Base-by-base conservation (phyloP, 2,329 filamentous ascomycete genomes). In the Davidsoniella eucalypti region DNA sequence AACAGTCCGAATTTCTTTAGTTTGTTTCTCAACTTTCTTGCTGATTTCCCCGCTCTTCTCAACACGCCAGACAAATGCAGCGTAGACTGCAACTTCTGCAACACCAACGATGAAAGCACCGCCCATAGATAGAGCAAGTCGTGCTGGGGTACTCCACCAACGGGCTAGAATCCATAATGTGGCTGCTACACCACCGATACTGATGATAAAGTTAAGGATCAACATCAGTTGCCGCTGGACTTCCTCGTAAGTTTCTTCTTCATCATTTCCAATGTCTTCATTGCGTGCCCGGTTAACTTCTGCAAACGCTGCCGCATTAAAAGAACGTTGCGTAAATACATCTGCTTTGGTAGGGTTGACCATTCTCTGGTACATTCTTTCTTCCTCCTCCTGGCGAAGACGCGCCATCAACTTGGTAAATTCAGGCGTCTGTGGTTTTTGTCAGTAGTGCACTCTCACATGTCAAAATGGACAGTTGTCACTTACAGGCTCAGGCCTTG, bases 121-220 rank as follows among this genome's bases (percentile, higher is more conserved):
- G 5, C 73, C 75, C 67, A 92, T 71, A 29, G 82, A 82, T 46
- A 88, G 63, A 38, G 83, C 81, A 54, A 92, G 60, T 23, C 85
- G 69, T 41, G 78, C 72, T 0, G 84, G 78, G 1, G 81, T 74
- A 55, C 73, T 80, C 84, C 84, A 90, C 72, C 83, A 84, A 47
- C 79, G 71, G 1, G 82, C 82, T 14, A 75, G 73, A n/a, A 87
- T 71, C 85, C 84, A 92, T 33, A 92, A 73, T 6, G 83, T 84
- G 2, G 74, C 78, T 2, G 79, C 82, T 47, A 83, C 84, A 42
- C 88, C 85, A 2, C 90, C 68, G 49, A 95, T 84, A 47, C 86
- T 94, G 49, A 94, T 71, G 38, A 95, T 67, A 47, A 96, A 87
- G 63, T 96, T 98, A 58, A 94, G 72, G 47, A 96, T 87, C 6